Percentiles rank a stretch among this genome's conserved stretches.
Conservation (phyloP, 1,139 yeast genomes). For the Meyerozyma elateridarum region DNA sequence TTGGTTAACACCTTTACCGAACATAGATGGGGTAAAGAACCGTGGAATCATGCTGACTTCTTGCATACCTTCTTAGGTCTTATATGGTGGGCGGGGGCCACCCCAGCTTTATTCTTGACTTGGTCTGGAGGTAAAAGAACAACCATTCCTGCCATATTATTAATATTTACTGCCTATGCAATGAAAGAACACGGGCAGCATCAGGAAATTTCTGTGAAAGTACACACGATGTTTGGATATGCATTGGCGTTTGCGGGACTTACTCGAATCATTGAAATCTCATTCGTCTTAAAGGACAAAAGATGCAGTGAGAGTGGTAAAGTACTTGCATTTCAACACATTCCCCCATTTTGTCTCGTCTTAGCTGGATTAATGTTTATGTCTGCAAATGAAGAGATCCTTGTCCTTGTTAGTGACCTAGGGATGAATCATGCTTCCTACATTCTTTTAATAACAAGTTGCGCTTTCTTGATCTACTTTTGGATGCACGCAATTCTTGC, state of each 20-base stretch:
- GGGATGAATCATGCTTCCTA: slow-evolving; percentile 86
- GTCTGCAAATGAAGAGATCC: slow-evolving; percentile 91
- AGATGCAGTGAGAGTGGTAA: slow-evolving; percentile 42
- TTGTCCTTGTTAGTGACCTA: slow-evolving; percentile 60
- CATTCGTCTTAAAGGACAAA: slow-evolving; percentile 59
- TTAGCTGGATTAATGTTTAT: slow-evolving; percentile 78
- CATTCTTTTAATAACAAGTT: slow-evolving; percentile 65
- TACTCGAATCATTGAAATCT: slow-evolving; percentile 69
- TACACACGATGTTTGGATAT: slow-evolving; percentile 81
- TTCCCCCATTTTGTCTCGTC: slow-evolving; percentile 76
- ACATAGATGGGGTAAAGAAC: slow-evolving; percentile 86
- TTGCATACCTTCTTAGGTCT: slow-evolving; percentile 97
- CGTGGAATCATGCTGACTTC: slow-evolving; percentile 86
- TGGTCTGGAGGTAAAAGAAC: slow-evolving; percentile 56
- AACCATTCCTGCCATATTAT: slow-evolving; percentile 73
- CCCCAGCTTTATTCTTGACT: slow-evolving; percentile 74
- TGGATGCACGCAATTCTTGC: slow-evolving; percentile 58
- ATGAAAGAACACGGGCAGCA: slow-evolving; percentile 87
- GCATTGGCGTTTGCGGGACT: slow-evolving; percentile 77
- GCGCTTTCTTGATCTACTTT: slow-evolving; percentile 67
- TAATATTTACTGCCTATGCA: slow-evolving; percentile 88
- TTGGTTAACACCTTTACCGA: slow-evolving; percentile 91
- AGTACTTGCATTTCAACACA: slow-evolving; percentile 70
- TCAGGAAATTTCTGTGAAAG: slow-evolving; percentile 71
- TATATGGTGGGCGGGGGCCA: slow-evolving; percentile 93